These are phyloP conservation scores for Fonsecaea monophora DNA, from an alignment of 2,329 filamentous ascomycete genomes.

Conservation along the genomic window DNA sequence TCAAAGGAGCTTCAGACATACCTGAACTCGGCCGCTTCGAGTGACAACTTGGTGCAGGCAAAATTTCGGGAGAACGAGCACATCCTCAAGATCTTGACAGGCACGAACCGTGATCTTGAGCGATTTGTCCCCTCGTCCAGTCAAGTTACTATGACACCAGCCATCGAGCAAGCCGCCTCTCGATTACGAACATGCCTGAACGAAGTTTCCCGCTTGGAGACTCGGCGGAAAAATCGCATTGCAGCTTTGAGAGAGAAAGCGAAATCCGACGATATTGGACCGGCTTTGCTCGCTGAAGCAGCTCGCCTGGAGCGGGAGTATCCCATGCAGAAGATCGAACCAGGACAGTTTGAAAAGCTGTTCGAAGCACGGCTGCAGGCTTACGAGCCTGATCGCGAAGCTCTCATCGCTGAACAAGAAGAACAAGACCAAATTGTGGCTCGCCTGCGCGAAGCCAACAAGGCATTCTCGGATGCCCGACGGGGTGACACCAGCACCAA, in stretches of 20 bases:
- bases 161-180: constrained; percentile 79
- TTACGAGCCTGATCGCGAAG: constrained; percentile 79
- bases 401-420: constrained; percentile 71
- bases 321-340: constrained; percentile 81
- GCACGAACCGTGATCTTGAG: constrained; percentile 80
- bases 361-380: constrained; percentile 82
- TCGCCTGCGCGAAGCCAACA: constrained; percentile 76
- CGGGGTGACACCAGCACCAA: constrained; percentile 67
- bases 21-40: constrained; percentile 73
- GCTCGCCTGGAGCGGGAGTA: constrained; percentile 84
- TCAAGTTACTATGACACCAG: constrained; percentile 77
- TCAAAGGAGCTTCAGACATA: constrained; percentile 84
- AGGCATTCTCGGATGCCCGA: constrained; percentile 75
- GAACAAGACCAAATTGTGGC: constrained; percentile 77
- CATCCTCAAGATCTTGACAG: constrained; percentile 76
- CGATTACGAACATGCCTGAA: constrained; percentile 80
- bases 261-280: constrained; percentile 83
- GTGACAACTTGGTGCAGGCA: constrained; percentile 73
- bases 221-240: constrained; percentile 76
- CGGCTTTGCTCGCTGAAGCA: constrained; percentile 81
- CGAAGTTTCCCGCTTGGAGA: constrained; percentile 83
- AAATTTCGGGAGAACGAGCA: constrained; percentile 80
- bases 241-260: constrained; percentile 80
- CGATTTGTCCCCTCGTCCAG: constrained; percentile 88
- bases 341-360: constrained; percentile 89